Conservation (phyloP, 805 yeast species). For the Pichia deserticola region DNA sequence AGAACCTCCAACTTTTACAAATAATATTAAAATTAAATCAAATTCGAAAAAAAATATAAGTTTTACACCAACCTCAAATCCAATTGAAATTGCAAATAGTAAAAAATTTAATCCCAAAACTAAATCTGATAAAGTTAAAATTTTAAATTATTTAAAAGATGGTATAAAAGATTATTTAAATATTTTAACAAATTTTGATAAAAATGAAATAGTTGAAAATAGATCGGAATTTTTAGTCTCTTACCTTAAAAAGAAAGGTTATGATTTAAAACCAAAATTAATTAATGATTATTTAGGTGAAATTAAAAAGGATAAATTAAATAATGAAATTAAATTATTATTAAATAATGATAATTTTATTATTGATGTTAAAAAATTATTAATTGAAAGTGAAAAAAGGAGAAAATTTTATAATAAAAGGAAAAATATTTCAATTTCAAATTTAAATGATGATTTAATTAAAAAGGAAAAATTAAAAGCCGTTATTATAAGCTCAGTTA, state of each 20-base stretch:
- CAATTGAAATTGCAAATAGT: background rate
- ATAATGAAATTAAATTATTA: slow-evolving; percentile 7
- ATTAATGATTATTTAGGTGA: slow-evolving; percentile 21
- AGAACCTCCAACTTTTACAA: slow-evolving; percentile 11
- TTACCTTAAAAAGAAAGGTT: slow-evolving; percentile 14
- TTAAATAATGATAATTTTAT: slow-evolving; percentile 11
- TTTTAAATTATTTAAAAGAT: slow-evolving; percentile 14
- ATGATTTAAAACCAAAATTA: slow-evolving; percentile 18
- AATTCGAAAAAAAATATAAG: background rate
- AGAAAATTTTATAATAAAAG: slow-evolving; percentile 24
- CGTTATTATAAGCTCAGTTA: slow-evolving; percentile 5
- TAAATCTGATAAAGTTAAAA: background rate
- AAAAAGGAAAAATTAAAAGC: slow-evolving; percentile 6
- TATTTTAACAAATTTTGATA: slow-evolving; percentile 13
- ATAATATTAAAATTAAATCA: background rate
- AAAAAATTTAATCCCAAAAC: too few species aligned
- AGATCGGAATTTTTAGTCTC: slow-evolving; percentile 23
- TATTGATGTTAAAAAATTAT: slow-evolving; percentile 14
- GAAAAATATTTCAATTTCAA: slow-evolving; percentile 7
- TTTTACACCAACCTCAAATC: background rate
- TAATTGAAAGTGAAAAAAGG: slow-evolving; percentile 21
- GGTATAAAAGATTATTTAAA: slow-evolving; percentile 21
- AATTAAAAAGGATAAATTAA: slow-evolving; percentile 18
- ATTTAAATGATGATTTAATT: background rate
- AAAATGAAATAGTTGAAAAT: slow-evolving; percentile 3